A percentile compares a stretch with the other conserved stretches of the same genome.
Conservation (phyloP, 164 flowering plant genomes). For the Warburgia ugandensis region DNA sequence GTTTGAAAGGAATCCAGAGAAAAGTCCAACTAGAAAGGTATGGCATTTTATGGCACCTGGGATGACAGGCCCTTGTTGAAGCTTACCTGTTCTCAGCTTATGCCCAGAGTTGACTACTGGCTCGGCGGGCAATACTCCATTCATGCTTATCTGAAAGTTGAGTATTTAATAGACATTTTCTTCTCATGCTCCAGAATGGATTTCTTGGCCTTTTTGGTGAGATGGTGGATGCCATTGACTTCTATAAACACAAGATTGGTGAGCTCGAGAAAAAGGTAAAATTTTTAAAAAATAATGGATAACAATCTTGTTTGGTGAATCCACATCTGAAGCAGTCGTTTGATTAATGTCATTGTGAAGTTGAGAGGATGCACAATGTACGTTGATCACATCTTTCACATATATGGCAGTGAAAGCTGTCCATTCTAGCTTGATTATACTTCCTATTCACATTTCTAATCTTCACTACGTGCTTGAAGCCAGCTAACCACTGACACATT, state of each 20-base stretch:
- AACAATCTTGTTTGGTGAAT: background rate
- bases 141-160: background rate
- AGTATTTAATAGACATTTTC: background rate
- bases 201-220: conserved; percentile 77
- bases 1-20: conserved; percentile 71
- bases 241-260: conserved; percentile 46
- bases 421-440: too few species aligned
- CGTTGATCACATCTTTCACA: too few species aligned
- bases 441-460: too few species aligned
- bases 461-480: too few species aligned
- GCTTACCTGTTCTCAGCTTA: background rate
- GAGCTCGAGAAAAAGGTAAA: conserved; percentile 51
- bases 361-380: too few species aligned
- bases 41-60: too few species aligned
- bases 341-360: too few species aligned
- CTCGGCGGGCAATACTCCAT: too few species aligned
- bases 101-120: background rate
- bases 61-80: background rate
- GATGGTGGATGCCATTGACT: conserved; percentile 78
- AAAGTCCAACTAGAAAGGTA: conserved; percentile 73
- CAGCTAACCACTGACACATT: too few species aligned
- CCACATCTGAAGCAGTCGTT: too few species aligned
- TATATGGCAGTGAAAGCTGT: too few species aligned
- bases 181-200: conserved; percentile 46
- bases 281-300: background rate